Evolutionary conservation across 176 grass and related monocot species (phyloP).

Genomic region (Oryza coarctata): DNA sequence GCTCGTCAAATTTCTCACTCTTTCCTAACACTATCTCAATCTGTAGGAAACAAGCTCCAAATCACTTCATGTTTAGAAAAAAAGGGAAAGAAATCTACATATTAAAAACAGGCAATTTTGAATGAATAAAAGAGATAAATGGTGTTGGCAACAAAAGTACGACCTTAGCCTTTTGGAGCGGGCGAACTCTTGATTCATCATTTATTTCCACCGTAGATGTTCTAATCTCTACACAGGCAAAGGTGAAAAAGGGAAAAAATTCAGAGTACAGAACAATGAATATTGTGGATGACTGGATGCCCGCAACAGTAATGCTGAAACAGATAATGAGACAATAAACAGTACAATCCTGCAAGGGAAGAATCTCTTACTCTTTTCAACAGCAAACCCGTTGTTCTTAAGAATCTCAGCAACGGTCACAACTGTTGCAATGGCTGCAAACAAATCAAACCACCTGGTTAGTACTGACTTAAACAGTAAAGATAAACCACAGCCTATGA

Average conservation of each 20-base stretch:
- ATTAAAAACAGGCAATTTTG: not conserved
- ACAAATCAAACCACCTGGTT: conserved; percentile 28
- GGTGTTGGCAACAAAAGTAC: not conserved
- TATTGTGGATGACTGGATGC: not conserved
- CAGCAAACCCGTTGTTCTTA: conserved; percentile 77
- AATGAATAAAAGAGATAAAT: not conserved
- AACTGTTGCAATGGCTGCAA: conserved; percentile 82
- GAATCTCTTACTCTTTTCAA: conserved; percentile 75
- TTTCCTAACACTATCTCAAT: conserved; percentile 87
- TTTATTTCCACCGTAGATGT: conserved; percentile 91
- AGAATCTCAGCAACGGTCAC: conserved; percentile 90
- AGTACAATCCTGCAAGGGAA: not conserved
- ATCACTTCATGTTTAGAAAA: not conserved
- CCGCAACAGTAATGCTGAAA: not conserved
- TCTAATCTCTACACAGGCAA: conserved; percentile 56
- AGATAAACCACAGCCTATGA: not conserved
- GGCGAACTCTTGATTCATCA: conserved; percentile 65
- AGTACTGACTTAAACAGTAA: not conserved
- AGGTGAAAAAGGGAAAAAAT: not conserved
- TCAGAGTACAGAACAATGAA: not conserved
- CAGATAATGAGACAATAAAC: not conserved
- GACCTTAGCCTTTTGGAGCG: conserved; percentile 90
- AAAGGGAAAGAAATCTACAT: not conserved
- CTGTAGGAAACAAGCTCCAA: conserved; percentile 7
- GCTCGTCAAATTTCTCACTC: conserved; percentile 82